A percentile compares a stretch with the other conserved stretches of the same genome.
Conservation (phyloP, 805 yeast species). For the Metschnikowia similis region DNA sequence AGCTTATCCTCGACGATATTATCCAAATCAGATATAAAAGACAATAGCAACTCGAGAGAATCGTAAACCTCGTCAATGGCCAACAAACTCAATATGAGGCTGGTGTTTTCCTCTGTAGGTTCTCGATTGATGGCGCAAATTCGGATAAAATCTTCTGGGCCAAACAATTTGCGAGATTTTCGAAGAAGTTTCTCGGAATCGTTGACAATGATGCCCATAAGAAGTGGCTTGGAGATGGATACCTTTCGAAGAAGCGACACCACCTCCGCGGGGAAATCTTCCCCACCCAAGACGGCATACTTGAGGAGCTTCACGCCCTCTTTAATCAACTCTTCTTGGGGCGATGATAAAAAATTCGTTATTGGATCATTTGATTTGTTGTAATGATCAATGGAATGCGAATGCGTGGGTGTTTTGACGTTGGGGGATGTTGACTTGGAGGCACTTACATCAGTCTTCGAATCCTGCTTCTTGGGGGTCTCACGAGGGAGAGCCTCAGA, state of each 20-base stretch:
- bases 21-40: conserved; percentile 28
- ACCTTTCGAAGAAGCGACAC: conserved; percentile 21
- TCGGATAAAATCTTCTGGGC: conserved; percentile 33
- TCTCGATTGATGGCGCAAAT: conserved; percentile 23
- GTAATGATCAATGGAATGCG: not conserved
- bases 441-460: not conserved
- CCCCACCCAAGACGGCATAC: conserved; percentile 36
- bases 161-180: conserved; percentile 24
- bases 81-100: conserved; percentile 21
- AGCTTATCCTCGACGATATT: conserved; percentile 26
- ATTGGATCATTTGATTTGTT: conserved; percentile 30
- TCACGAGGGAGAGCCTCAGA: not conserved
- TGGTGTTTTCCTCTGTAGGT: conserved; percentile 19
- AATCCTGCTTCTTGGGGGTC: not conserved
- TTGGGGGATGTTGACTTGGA: not conserved
- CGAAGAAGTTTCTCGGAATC: conserved; percentile 23
- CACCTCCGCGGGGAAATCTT: conserved; percentile 26
- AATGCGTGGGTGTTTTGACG: not conserved
- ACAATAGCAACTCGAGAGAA: conserved; percentile 25
- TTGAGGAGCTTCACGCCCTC: conserved; percentile 38
- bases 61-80: conserved; percentile 27
- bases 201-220: conserved; percentile 30
- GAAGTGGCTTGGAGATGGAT: conserved; percentile 27
- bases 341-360: conserved; percentile 31
- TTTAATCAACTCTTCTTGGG: conserved; percentile 22